phyloP scores from a whole-genome alignment of 441 rosid genomes.

The Lepidium campestre region DNA sequence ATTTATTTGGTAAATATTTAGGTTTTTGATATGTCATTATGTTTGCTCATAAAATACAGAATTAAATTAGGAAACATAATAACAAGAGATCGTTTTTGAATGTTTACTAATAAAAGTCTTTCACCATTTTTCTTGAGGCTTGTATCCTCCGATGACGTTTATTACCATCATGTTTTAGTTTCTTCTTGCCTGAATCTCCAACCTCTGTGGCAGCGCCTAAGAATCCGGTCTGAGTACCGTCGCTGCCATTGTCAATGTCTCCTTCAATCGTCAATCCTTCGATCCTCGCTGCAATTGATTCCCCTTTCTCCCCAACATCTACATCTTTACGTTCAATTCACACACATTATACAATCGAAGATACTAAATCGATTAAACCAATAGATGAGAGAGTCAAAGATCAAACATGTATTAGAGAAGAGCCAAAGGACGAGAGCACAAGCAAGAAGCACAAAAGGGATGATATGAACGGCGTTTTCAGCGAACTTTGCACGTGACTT shows the following conservation, averaged over 20 bases:
- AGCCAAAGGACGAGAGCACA: conserved; percentile 75
- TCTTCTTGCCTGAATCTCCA: conserved; percentile 18
- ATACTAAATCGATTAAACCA: too few species aligned
- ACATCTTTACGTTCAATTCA: conserved; percentile 27
- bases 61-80: neutral
- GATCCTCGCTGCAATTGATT: conserved; percentile 48
- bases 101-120: conserved; percentile 14
- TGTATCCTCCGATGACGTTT: conserved; percentile 18
- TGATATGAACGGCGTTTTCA: conserved; percentile 67
- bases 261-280: conserved; percentile 76
- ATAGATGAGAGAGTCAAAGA: neutral
- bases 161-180: neutral
- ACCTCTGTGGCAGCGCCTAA: conserved; percentile 44
- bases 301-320: conserved; percentile 35
- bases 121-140: conserved; percentile 33
- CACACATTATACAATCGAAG: too few species aligned
- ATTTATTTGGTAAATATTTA: too few species aligned
- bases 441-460: conserved; percentile 65
- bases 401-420: conserved; percentile 61
- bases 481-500: conserved; percentile 51
- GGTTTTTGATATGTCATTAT: too few species aligned
- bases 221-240: conserved; percentile 67
- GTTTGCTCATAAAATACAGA: neutral
- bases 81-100: neutral
- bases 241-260: conserved; percentile 56